Percentiles rank a stretch among this genome's conserved stretches.
Conservation (phyloP, 2,329 filamentous ascomycete species). For the Calonectria leucothoes region DNA sequence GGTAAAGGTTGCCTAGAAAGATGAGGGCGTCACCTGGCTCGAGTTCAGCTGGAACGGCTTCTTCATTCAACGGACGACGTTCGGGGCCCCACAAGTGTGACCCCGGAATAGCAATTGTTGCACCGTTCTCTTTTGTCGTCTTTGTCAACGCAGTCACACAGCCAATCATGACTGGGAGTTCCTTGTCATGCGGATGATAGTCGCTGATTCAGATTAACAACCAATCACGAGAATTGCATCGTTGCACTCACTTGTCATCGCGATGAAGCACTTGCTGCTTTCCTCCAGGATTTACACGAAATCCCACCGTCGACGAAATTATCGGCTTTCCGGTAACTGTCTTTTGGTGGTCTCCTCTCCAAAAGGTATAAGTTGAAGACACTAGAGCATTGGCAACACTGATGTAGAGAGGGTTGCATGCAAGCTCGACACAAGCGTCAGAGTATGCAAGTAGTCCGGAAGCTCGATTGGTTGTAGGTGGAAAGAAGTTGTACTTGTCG, state of each 20-base stretch:
- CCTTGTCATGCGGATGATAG: conserved; percentile 7
- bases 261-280: conserved; percentile 8
- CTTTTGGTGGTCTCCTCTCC: conserved; percentile 1
- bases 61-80: conserved; percentile 47
- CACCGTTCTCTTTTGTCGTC: conserved; percentile 48
- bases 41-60: conserved; percentile 51
- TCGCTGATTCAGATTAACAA: neutral
- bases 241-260: neutral
- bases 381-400: neutral
- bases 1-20: conserved; percentile 52
- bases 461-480: conserved; percentile 5
- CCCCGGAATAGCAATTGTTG: conserved; percentile 52
- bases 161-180: conserved; percentile 14
- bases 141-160: conserved; percentile 16
- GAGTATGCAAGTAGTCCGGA: neutral
- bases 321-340: conserved; percentile 7
- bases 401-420: conserved; percentile 3
- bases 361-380: neutral
- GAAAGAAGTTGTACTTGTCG: conserved; percentile 11
- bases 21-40: conserved; percentile 52
- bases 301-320: conserved; percentile 6
- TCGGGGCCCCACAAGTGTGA: conserved; percentile 54
- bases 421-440: conserved; percentile 10
- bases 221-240: no score
- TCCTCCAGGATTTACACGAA: conserved; percentile 13